Conservation (phyloP, 768 basidiomycete genomes). For the Steccherinum ochraceum region DNA sequence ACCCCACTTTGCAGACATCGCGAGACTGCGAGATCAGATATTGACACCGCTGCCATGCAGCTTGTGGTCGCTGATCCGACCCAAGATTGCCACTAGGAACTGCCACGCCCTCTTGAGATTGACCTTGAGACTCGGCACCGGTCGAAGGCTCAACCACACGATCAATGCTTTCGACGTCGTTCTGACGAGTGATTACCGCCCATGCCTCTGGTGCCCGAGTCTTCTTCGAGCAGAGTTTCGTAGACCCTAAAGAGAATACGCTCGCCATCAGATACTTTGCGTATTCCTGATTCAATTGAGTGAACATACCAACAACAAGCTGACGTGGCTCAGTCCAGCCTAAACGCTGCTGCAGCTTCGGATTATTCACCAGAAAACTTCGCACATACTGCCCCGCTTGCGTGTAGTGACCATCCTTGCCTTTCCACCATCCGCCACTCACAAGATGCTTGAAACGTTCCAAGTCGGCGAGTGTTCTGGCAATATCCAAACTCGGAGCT, state of each 20-base stretch:
- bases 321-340: slow-evolving; percentile 14
- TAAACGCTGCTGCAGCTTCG: slow-evolving; percentile 16
- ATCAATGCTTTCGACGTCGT: no score
- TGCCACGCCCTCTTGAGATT: no score
- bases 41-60: not conserved
- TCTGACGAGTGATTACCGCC: no score
- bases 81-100: no score
- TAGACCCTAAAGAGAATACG: no score
- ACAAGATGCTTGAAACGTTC: slow-evolving; percentile 20
- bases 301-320: not conserved
- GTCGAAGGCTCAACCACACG: no score
- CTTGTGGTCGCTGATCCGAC: no score
- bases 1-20: not conserved
- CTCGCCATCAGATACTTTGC: no score
- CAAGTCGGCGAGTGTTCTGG: slow-evolving; percentile 8
- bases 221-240: no score
- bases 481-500: slow-evolving; percentile 25
- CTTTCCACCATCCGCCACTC: slow-evolving; percentile 17
- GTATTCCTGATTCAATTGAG: no score
- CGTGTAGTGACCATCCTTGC: slow-evolving; percentile 1
- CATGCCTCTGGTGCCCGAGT: no score
- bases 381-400: slow-evolving; percentile 12
- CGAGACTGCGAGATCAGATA: not conserved
- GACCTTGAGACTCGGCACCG: no score
- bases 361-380: slow-evolving; percentile 7